These are phyloP conservation scores for Termitomyces sp. DNA, from an alignment of 768 basidiomycete species.

Conservation along the genomic window DNA sequence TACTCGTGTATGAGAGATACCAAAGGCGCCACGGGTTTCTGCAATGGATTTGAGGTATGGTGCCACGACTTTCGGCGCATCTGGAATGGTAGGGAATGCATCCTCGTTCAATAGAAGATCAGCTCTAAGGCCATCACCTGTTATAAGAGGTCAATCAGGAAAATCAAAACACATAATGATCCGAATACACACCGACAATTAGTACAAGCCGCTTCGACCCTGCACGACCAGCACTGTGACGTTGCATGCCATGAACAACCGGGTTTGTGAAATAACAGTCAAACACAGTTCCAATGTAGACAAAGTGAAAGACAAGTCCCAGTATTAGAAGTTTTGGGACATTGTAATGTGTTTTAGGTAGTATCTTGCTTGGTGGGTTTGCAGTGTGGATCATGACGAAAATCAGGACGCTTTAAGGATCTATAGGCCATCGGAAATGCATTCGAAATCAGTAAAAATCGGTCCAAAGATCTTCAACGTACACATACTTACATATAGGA, in stretches of 20 bases:
- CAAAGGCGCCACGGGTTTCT: slow-evolving; percentile 68
- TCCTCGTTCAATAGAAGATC: slow-evolving; percentile 70
- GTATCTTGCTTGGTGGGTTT: no score
- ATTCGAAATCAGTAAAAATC: not conserved
- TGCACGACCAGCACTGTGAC: slow-evolving; percentile 39
- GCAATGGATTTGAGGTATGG: slow-evolving; percentile 70
- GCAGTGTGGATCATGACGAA: slow-evolving; percentile 2
- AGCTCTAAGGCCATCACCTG: slow-evolving; percentile 81
- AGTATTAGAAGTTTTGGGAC: slow-evolving; percentile 48
- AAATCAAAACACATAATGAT: not conserved
- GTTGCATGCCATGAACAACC: slow-evolving; percentile 73
- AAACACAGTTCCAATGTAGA: slow-evolving; percentile 71
- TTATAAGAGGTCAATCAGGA: not conserved
- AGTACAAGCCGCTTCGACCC: slow-evolving; percentile 74
- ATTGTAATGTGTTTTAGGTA: slow-evolving; percentile 26
- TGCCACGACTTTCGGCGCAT: slow-evolving; percentile 57
- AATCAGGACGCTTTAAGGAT: not conserved
- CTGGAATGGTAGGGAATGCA: slow-evolving; percentile 50
- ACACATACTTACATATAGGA: slow-evolving; percentile 10
- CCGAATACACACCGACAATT: slow-evolving; percentile 59
- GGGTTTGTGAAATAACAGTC: slow-evolving; percentile 88
- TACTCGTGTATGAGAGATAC: slow-evolving; percentile 80
- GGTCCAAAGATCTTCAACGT: not conserved
- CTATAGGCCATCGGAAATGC: not conserved
- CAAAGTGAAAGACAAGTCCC: slow-evolving; percentile 70